Evolutionary conservation across 2,329 filamentous ascomycete genomes (phyloP).

Genomic region (Aspergillus transmontanensis): DNA sequence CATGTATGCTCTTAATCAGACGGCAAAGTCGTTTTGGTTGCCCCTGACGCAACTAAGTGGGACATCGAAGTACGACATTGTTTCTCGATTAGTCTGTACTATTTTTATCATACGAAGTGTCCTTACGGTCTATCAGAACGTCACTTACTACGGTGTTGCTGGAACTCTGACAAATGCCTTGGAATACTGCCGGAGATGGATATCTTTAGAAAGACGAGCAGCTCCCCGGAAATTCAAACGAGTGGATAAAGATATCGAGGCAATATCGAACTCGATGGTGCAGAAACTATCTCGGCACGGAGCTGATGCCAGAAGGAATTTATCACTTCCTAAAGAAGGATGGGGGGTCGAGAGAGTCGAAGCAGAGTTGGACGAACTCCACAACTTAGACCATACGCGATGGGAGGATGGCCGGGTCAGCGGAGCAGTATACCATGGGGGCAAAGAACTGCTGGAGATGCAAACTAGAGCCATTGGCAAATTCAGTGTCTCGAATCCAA

Average conservation of each 20-base stretch:
- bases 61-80: not conserved
- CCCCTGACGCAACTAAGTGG: not conserved
- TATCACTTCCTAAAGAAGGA: slow-evolving; percentile 75
- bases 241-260: slow-evolving; percentile 34
- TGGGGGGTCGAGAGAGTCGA: slow-evolving; percentile 77
- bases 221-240: not conserved
- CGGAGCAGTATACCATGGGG: slow-evolving; percentile 95
- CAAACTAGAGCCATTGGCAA: slow-evolving; percentile 91
- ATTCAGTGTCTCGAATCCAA: slow-evolving; percentile 94
- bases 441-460: slow-evolving; percentile 75
- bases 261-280: not conserved
- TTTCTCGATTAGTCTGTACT: not conserved
- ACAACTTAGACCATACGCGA: slow-evolving; percentile 85
- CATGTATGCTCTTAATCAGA: not conserved
- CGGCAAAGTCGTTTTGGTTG: not conserved
- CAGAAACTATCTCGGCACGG: not conserved
- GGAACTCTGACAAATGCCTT: not conserved
- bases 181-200: not conserved
- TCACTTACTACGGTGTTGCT: not conserved
- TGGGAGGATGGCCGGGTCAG: slow-evolving; percentile 97
- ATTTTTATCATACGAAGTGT: not conserved
- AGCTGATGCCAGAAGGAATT: not conserved
- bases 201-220: not conserved
- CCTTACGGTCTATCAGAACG: not conserved
- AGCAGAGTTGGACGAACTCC: slow-evolving; percentile 76